Percentiles rank a stretch among this genome's conserved stretches.
Conservation (phyloP, 441 rosid genomes). For the Populus trichocarpa region DNA sequence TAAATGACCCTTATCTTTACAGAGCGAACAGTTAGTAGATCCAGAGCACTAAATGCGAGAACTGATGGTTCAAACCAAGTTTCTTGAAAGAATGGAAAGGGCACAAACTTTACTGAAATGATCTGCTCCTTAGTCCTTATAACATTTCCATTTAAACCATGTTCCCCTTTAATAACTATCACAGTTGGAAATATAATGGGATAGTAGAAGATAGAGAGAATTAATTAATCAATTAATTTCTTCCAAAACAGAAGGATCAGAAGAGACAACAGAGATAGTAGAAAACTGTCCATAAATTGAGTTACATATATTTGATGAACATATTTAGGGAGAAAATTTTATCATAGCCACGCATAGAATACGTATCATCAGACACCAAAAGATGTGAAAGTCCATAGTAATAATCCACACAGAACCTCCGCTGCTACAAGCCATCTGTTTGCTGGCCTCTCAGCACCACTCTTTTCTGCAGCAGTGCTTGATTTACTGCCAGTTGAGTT, state of each 20-base stretch:
- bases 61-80: neutral
- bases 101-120: too few species aligned
- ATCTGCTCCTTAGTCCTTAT: neutral
- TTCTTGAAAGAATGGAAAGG: neutral
- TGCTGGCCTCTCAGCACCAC: constrained; percentile 26
- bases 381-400: constrained; percentile 22
- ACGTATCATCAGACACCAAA: neutral
- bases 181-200: too few species aligned
- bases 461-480: constrained; percentile 29
- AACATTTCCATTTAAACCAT: too few species aligned
- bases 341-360: neutral
- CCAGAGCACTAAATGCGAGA: neutral
- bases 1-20: too few species aligned
- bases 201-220: neutral
- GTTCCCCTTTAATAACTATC: too few species aligned
- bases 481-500: constrained; percentile 22
- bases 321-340: neutral
- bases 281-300: neutral
- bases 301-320: neutral
- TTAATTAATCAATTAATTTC: neutral
- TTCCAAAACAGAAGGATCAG: neutral
- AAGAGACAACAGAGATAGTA: neutral
- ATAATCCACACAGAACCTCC: constrained; percentile 38
- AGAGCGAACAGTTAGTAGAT: neutral
- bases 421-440: constrained; percentile 26